Evolutionary conservation across 2,329 filamentous ascomycete genomes (phyloP).

Genomic region (Ramularia collo-cygni): DNA sequence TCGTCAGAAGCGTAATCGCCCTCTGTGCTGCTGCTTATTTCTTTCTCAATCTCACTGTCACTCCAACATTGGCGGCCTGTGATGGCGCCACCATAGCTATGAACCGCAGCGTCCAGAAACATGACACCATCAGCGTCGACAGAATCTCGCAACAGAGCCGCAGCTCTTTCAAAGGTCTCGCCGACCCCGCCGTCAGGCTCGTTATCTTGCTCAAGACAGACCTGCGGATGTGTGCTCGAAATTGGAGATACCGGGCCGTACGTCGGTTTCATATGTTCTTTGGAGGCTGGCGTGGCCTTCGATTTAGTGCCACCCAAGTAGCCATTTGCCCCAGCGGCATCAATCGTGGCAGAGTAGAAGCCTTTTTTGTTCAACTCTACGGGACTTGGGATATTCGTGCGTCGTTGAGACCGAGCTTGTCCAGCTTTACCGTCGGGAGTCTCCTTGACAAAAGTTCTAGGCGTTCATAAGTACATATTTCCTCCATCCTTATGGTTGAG

Average conservation of each 20-base stretch:
- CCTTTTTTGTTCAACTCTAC: background rate
- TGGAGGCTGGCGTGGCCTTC: no score
- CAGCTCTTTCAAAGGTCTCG: slow-evolving; percentile 40
- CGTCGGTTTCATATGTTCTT: no score
- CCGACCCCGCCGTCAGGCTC: slow-evolving; percentile 4
- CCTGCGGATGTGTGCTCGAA: slow-evolving; percentile 3
- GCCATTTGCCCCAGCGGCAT: no score
- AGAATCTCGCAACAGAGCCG: slow-evolving; percentile 41
- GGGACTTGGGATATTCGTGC: background rate
- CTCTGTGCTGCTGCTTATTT: background rate
- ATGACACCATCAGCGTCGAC: slow-evolving; percentile 42
- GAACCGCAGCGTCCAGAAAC: slow-evolving; percentile 31
- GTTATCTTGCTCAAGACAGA: slow-evolving; percentile 6
- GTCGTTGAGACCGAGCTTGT: no score
- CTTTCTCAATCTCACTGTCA: background rate
- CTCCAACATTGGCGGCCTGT: background rate
- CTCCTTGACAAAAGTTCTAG: slow-evolving; percentile 32
- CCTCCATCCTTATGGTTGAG: no score
- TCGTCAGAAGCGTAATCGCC: background rate
- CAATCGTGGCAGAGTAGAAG: no score
- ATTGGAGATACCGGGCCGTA: no score
- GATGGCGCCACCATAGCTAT: slow-evolving; percentile 13
- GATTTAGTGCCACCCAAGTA: no score
- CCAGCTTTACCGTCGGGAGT: background rate
- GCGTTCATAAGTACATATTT: no score